These are phyloP conservation scores for Chytridium lagenaria DNA, from an alignment of 371 early-diverging fungal genomes.

Conservation along the genomic window DNA sequence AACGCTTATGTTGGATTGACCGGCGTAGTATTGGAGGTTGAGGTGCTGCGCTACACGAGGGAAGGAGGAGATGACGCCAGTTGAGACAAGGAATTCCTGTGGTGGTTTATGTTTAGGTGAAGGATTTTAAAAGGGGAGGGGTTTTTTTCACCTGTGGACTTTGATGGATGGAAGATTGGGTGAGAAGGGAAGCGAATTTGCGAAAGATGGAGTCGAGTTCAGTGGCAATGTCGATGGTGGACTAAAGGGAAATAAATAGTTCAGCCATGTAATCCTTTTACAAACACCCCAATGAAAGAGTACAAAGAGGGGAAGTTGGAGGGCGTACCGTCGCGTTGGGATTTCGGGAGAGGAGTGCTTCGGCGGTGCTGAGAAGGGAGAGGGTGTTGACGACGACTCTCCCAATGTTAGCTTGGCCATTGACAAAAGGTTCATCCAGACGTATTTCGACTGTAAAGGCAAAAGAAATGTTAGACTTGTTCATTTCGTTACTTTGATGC, in stretches of 20 bases:
- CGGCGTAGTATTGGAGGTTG: slow-evolving; percentile 7
- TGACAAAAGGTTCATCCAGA: slow-evolving; percentile 11
- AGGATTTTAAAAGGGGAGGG: too few relatives aligned
- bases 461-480: not conserved
- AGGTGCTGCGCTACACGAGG: slow-evolving; percentile 5
- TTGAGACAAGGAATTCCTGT: slow-evolving; percentile 12
- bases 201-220: slow-evolving; percentile 6
- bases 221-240: not conserved
- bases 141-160: slow-evolving; percentile 5
- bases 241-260: not conserved
- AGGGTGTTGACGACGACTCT: not conserved
- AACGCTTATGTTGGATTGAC: not conserved
- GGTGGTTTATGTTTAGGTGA: too few relatives aligned
- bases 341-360: not conserved
- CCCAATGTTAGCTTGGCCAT: not conserved
- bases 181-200: slow-evolving; percentile 1
- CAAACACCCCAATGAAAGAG: not conserved
- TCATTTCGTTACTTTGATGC: not conserved
- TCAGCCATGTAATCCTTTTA: not conserved
- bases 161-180: not conserved
- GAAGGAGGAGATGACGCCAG: not conserved
- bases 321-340: not conserved
- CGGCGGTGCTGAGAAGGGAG: not conserved
- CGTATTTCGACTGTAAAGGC: not conserved
- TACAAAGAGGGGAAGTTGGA: not conserved